Percentiles rank a stretch among this genome's conserved stretches.
phyloP scores from a whole-genome alignment of 1,139 yeast species.

The Zygoascus meyerae region DNA sequence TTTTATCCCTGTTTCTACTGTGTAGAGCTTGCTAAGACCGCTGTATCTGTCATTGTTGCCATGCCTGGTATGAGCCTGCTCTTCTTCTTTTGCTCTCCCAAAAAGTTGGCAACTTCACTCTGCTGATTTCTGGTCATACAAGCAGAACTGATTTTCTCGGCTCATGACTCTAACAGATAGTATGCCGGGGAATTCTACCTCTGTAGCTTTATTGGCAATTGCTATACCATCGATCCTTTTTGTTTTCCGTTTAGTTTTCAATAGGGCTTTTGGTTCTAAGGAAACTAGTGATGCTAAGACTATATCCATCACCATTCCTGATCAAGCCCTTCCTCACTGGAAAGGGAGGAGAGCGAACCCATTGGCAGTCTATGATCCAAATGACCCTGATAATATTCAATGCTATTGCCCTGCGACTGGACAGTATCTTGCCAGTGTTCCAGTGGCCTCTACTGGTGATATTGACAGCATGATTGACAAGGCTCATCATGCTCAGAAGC shows the following conservation, averaged over 20 bases:
- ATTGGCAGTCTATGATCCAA: constrained; percentile 44
- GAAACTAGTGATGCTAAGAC: constrained; percentile 1
- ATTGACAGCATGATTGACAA: constrained; percentile 56
- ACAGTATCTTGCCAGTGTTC: constrained; percentile 69
- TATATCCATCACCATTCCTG: constrained; percentile 43
- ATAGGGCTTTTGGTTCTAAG: neutral
- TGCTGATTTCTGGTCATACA: no score
- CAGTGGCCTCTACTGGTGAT: constrained; percentile 56
- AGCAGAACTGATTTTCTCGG: no score
- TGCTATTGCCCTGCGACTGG: constrained; percentile 96
- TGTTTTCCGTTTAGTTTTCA: constrained; percentile 2
- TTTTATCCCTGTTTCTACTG: no score
- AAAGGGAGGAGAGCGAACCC: constrained; percentile 76
- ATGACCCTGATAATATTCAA: constrained; percentile 64
- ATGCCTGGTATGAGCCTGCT: no score
- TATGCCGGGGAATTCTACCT: neutral
- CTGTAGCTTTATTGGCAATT: constrained; percentile 2
- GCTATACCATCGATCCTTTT: constrained; percentile 15
- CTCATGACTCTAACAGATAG: no score
- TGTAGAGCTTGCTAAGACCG: no score
- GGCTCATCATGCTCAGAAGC: constrained; percentile 48
- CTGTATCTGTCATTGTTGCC: no score
- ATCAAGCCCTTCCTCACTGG: constrained; percentile 87
- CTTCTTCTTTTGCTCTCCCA: no score
- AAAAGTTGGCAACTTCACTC: no score